Conservation (phyloP, 148 eudicot species). For the Cornus controversa region DNA sequence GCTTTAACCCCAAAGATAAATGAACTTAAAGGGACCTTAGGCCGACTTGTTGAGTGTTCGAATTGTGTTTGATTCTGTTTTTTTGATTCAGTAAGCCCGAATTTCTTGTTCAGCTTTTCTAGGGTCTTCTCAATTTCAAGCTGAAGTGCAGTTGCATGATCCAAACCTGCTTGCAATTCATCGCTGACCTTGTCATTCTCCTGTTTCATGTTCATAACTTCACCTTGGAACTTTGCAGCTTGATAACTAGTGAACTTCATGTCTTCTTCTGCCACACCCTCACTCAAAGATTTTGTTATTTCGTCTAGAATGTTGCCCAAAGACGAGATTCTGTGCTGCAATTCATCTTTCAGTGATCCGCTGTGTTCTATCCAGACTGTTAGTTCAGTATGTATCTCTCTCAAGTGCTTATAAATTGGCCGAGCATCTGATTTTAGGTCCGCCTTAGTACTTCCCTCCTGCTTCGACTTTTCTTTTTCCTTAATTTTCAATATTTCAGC, state of each 20-base stretch:
- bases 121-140: slow-evolving; percentile 60
- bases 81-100: slow-evolving; percentile 39
- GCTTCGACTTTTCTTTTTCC: slow-evolving; percentile 37
- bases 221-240: slow-evolving; percentile 93
- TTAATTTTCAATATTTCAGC: slow-evolving; percentile 47
- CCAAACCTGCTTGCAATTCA: slow-evolving; percentile 75
- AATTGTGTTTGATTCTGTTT: slow-evolving; percentile 23
- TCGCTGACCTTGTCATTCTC: slow-evolving; percentile 85
- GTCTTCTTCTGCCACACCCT: slow-evolving; percentile 69
- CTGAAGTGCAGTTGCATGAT: slow-evolving; percentile 60
- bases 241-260: slow-evolving; percentile 81
- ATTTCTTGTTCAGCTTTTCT: slow-evolving; percentile 51
- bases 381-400: slow-evolving; percentile 67
- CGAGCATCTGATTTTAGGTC: slow-evolving; percentile 55
- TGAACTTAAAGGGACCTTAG: slow-evolving; percentile 59
- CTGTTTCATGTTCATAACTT: slow-evolving; percentile 89
- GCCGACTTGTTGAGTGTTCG: slow-evolving; percentile 24
- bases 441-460: slow-evolving; percentile 25
- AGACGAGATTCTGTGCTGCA: slow-evolving; percentile 53
- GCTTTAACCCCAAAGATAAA: slow-evolving; percentile 81
- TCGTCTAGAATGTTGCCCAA: slow-evolving; percentile 65
- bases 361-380: slow-evolving; percentile 67
- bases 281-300: slow-evolving; percentile 51
- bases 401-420: slow-evolving; percentile 69
- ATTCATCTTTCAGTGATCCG: slow-evolving; percentile 57